Evolutionary conservation across 345 rosid genomes (phyloP), one percentile per base, ranked within the genome.

Genomic region (Linum usitatissimum): DNA sequence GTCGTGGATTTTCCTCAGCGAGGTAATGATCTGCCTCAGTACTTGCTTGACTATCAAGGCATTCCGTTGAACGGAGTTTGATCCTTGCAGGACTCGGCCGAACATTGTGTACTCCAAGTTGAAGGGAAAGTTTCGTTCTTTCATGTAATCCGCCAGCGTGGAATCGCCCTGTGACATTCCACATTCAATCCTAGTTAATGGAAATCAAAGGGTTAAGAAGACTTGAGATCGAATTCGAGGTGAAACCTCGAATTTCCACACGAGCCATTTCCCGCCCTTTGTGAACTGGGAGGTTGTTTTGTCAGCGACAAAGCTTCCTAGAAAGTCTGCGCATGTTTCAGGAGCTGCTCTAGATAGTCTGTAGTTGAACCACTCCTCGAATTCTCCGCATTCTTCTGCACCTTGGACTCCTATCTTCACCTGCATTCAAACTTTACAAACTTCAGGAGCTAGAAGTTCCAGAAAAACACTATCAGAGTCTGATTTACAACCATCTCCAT

Each of bases 331-430:
- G 70, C 98, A 91, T 28, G 98, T 87, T 71, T 89, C 98, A 51
- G 98, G 96, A 59, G 99, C 99, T 8, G 98, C 95, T 76, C 98
- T 79, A 34, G 98, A 85, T 62, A 92, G 78, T 66, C 99, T 77
- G 78, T 89, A 93, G 70, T 93, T 93, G 75, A 93, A 93, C 99
- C 99, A 93, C 75, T 92, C 98, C 74, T 92, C 98, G 71, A 70
- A 81, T 19, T 92, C 98, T 36, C 89, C 98, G 73, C 63, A 88
- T 81, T 89, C 90, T 71, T 83, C 81, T 5, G 94, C 99, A 20
- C 95, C 90, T 75, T 78, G 78, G 13, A 87, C 84, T 66, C 89
- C 96, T 56, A 87, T 70, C 75, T 87, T 89, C 70, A 91, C 90
- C 95, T 86, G 81, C 73, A 13, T 70, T 74, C 85, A 85, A 68